These are phyloP conservation scores for Sindora glabra DNA, from an alignment of 306 rosid genomes.

Conservation along the genomic window DNA sequence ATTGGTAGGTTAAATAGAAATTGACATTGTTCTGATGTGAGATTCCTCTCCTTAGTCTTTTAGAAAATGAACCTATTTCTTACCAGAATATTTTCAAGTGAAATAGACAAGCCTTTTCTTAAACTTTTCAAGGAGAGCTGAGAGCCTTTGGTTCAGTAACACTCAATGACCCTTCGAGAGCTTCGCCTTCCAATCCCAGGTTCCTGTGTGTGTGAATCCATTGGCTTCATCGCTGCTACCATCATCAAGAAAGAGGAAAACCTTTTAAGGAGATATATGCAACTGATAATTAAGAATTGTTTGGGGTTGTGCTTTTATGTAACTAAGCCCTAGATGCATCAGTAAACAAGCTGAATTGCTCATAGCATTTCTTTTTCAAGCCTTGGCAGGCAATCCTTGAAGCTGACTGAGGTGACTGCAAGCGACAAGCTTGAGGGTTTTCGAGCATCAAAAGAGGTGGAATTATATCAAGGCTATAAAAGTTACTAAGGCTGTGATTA, in stretches of 20 bases:
- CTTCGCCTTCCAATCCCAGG: too few relatives aligned
- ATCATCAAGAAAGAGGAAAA: too few relatives aligned
- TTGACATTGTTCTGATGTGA: slow-evolving; percentile 2
- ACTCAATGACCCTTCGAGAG: too few relatives aligned
- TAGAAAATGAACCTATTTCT: background rate
- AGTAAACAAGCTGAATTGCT: background rate
- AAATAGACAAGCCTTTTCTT: background rate
- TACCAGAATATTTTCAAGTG: background rate
- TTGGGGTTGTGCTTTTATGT: background rate
- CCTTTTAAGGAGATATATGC: background rate
- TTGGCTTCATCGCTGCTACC: too few relatives aligned
- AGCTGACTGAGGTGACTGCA: slow-evolving; percentile 82
- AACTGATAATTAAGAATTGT: background rate
- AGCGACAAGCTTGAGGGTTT: slow-evolving; percentile 91
- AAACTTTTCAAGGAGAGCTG: background rate
- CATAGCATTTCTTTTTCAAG: background rate
- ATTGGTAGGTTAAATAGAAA: background rate
- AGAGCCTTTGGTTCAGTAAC: too few relatives aligned
- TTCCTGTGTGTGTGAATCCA: too few relatives aligned
- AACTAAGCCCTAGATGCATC: background rate
- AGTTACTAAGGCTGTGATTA: background rate
- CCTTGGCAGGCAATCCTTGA: slow-evolving; percentile 54
- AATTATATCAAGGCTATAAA: background rate
- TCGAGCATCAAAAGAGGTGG: slow-evolving; percentile 93
- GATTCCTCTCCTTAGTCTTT: background rate